Base-by-base conservation (phyloP, 306 rosid species). In the Senna siamea region DNA sequence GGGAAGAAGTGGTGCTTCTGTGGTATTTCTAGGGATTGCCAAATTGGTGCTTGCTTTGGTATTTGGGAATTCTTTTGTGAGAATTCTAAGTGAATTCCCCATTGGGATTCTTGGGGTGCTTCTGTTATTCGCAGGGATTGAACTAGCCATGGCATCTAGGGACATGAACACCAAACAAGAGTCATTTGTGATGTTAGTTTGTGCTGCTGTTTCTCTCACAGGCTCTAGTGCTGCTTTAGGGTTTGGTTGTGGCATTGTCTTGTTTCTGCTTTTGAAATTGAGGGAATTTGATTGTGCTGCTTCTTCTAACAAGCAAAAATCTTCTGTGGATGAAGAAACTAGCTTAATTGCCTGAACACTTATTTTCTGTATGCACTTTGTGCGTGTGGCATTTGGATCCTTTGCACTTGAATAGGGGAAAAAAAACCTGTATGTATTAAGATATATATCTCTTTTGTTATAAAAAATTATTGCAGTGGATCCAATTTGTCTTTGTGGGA, bases 191-290 rank as follows among this genome's bases (percentile, higher is more conserved):
- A 89, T 91, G 97, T 66, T 89, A 76, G 86, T 91, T 55, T 85
- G 89, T 80, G 97, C 94, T 52, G 92, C 97, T 41, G 90, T 89
- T 79, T 91, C 97, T 32, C 64, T 87, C 51, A 87, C 94, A 1
- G 94, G 97, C 3, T 87, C 90, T 0, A 82, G 97, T 75, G 89
- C 97, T 79, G 97, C 94, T 0, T 11, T 91, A 19, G 97, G 97
- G 0, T 91, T 91, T 35, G 85, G 92, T 14, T 83, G 83, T 82
- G 97, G 97, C 28, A 91, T 89, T 84, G 60, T 85, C 9, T 81
- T 91, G 19, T 89, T 73, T 44, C 35, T 85, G 65, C 17, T 91
- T 15, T 47, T 91, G 35, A 91, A 89, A 56, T 66, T 87, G 61
- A 85, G 95, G 70, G 92, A 91, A 54, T 11, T 87, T 58, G 85